A percentile compares a stretch with the other conserved stretches of the same genome.
Evolutionary conservation across 2,329 filamentous ascomycete species (phyloP).

Genomic region (Trichoderma pleuroti): DNA sequence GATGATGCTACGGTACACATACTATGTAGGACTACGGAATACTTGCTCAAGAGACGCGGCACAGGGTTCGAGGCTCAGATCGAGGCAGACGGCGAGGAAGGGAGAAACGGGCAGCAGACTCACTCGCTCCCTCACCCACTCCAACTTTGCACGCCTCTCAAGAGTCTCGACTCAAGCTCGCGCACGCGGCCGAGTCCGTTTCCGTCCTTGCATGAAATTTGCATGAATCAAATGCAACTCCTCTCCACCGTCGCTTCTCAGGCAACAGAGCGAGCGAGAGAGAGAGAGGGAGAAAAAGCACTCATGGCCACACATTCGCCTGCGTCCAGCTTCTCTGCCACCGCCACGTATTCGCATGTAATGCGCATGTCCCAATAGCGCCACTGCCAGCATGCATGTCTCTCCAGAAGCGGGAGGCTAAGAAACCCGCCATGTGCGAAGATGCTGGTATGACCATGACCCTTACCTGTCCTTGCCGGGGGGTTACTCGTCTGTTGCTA

Average conservation of each 20-base stretch:
- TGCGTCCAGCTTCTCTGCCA: conserved; percentile 10
- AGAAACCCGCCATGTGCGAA: not conserved
- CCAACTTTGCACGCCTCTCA: not conserved
- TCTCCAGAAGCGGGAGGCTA: conserved; percentile 5
- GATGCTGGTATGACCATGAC: too few relatives aligned
- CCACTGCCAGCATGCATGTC: conserved; percentile 11
- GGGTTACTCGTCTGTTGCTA: not conserved
- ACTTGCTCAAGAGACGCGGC: not conserved
- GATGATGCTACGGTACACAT: not conserved
- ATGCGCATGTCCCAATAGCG: conserved; percentile 1
- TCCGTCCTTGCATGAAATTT: conserved; percentile 1
- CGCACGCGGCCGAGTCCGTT: not conserved
- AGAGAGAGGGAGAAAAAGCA: not conserved
- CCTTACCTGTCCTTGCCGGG: not conserved
- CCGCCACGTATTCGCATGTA: conserved; percentile 16
- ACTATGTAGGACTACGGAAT: not conserved
- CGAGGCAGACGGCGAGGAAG: not conserved
- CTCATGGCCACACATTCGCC: not conserved
- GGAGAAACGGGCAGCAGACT: not conserved
- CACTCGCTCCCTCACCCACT: not conserved
- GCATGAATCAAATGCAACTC: conserved; percentile 5
- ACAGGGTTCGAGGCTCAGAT: not conserved
- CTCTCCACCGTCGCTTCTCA: not conserved
- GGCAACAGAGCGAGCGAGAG: not conserved
- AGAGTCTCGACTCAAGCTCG: not conserved